Base-by-base conservation (phyloP, 2,329 filamentous ascomycete genomes). In the Aspergillus sp. region DNA sequence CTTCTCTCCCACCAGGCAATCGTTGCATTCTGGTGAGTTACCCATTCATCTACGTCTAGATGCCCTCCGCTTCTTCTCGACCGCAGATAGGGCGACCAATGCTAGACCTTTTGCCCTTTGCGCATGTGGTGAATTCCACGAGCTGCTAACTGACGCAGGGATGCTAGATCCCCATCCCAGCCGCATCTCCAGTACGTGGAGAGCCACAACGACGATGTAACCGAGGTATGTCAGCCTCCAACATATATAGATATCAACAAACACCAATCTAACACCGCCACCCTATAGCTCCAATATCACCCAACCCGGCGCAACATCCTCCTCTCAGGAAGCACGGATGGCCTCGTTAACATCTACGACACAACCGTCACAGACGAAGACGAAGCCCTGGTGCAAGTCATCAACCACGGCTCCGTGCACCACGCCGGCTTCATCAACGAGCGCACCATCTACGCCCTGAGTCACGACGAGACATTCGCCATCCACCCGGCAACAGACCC, bases 371-470 rank as follows among this genome's bases (percentile, higher is more conserved):
- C 71, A 3, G 82, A 84, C 48, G 85, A 88, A 69, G 85, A 88
- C 53, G 85, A 88, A 51, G 84, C 84, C 2, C 72, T 87, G 30
- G 76, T 84, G 50, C 84, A 86, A 66, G 83, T 86, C 32, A 80
- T 86, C 67, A 87, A 87, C 66, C 84, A 87, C 63, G 76, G 81
- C 48, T 86, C 85, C 7, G 80, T 88, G 49, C 84, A 86, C 61
- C 83, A 83, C 62, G 82, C 85, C 20, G 84, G 83, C 2, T 86
- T 86, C 69, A 73, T 87, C 22, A 80, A 77, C 13, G 71, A 78
- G 5, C 70, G 74, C 36, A 74, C 80, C 41, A 79, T 85, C 53
- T 87, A 82, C 62, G 83, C 83, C 5, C 74, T 87, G 8, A 85
- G 84, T 56, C 85, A 85, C 4, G 85, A 88, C 61, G 85, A 88